Evolutionary conservation across 805 yeast genomes (phyloP).

Genomic region (Metschnikowia cubensis): DNA sequence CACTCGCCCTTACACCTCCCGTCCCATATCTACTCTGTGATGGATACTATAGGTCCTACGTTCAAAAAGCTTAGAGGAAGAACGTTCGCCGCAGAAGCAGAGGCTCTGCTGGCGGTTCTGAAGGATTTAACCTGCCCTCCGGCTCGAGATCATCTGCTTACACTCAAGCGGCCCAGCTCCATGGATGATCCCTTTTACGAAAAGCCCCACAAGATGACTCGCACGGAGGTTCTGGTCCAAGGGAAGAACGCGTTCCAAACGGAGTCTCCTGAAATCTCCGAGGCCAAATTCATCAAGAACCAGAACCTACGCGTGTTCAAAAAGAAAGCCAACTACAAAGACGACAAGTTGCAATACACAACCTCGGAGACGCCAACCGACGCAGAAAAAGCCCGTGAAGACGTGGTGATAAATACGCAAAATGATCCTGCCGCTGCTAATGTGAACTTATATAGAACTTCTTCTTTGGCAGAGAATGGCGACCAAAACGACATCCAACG

Average conservation of each 20-base stretch:
- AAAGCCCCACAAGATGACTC: conserved; percentile 11
- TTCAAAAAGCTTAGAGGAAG: conserved; percentile 24
- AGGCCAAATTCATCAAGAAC: conserved; percentile 14
- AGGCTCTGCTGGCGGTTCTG: conserved; percentile 7
- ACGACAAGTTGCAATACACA: neutral
- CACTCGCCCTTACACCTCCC: neutral
- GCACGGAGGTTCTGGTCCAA: conserved; percentile 1
- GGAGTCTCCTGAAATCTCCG: neutral
- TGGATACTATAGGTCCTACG: conserved; percentile 19
- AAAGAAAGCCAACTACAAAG: conserved; percentile 2
- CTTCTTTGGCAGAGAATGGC: neutral
- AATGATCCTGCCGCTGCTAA: neutral
- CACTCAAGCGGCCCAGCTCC: conserved; percentile 13
- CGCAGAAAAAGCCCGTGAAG: conserved; percentile 1
- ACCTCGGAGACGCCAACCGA: conserved; percentile 3
- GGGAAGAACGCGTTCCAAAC: neutral
- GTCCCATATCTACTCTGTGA: neutral
- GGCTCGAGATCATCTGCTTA: conserved; percentile 3
- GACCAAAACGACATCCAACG: neutral
- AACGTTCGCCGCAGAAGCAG: conserved; percentile 21
- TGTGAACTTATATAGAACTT: neutral
- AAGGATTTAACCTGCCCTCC: conserved; percentile 8
- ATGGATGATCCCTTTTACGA: conserved; percentile 32
- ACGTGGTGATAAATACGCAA: neutral
- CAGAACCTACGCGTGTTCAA: conserved; percentile 13